Evolutionary conservation across 805 yeast genomes (phyloP).

Genomic region (Torulaspora maleeae): DNA sequence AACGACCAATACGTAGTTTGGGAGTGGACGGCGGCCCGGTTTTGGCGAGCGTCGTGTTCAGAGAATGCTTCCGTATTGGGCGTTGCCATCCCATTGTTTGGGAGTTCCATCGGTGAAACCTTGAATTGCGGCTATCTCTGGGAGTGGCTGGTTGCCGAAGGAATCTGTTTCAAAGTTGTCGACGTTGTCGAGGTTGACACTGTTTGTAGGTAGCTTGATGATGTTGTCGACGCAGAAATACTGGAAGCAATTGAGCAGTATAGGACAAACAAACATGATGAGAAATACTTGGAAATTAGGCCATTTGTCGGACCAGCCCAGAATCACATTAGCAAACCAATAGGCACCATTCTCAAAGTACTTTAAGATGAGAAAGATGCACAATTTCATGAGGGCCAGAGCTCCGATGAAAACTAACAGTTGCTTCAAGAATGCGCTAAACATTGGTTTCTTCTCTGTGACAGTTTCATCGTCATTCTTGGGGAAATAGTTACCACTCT

Average conservation of each 20-base stretch:
- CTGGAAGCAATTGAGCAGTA: constrained; percentile 69
- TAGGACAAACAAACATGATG: constrained; percentile 79
- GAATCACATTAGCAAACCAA: constrained; percentile 66
- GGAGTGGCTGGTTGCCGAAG: constrained; percentile 1
- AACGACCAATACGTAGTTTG: no score
- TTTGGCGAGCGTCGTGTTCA: not conserved
- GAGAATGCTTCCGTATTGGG: constrained; percentile 3
- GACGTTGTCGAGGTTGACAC: constrained; percentile 22
- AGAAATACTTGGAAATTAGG: constrained; percentile 81
- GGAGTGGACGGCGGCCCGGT: no score
- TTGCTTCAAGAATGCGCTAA: constrained; percentile 66
- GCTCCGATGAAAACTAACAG: constrained; percentile 63
- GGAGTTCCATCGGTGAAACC: not conserved
- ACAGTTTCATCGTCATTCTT: constrained; percentile 22
- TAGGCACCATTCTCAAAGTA: constrained; percentile 66
- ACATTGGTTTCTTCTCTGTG: constrained; percentile 64
- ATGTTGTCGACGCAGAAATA: constrained; percentile 68
- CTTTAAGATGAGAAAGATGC: constrained; percentile 53
- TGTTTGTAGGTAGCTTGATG: constrained; percentile 49
- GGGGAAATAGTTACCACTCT: constrained; percentile 42
- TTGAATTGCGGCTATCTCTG: not conserved
- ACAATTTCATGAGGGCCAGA: constrained; percentile 55
- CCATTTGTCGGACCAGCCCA: constrained; percentile 78
- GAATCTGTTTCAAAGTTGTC: constrained; percentile 31
- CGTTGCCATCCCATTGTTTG: constrained; percentile 1